These are phyloP conservation scores for Paraphoma chrysanthemicola DNA, from an alignment of 2,329 filamentous ascomycete genomes.

Conservation along the genomic window DNA sequence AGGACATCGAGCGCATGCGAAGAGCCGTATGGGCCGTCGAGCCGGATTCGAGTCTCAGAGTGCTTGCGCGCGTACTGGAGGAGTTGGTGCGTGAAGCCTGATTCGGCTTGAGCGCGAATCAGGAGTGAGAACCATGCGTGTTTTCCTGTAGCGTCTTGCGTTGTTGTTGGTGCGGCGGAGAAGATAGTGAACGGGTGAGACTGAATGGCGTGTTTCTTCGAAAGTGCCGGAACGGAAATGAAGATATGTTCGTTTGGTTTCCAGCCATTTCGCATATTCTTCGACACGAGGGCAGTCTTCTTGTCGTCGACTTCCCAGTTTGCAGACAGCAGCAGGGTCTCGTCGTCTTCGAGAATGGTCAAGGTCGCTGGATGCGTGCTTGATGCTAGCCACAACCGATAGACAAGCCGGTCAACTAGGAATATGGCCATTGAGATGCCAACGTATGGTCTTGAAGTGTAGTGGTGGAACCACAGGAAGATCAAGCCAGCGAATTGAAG, in stretches of 20 bases:
- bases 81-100: constrained; percentile 65
- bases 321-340: constrained; percentile 61
- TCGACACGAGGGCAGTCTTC: constrained; percentile 21
- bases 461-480: constrained; percentile 68
- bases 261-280: constrained; percentile 61
- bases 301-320: constrained; percentile 47
- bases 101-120: constrained; percentile 61
- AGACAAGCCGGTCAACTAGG: constrained; percentile 63
- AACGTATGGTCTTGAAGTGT: constrained; percentile 61
- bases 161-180: constrained; percentile 62
- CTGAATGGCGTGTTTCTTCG: constrained; percentile 61
- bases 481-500: constrained; percentile 63
- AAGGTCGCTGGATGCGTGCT: constrained; percentile 58
- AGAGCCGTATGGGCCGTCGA: constrained; percentile 73
- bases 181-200: constrained; percentile 73
- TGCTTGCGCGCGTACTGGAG: constrained; percentile 59
- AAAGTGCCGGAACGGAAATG: constrained; percentile 64
- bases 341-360: constrained; percentile 61
- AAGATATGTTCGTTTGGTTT: constrained; percentile 69
- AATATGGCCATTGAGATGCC: constrained; percentile 63
- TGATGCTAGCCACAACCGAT: constrained; percentile 62
- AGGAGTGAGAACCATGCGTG: constrained; percentile 65
- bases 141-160: constrained; percentile 20
- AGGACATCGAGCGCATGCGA: constrained; percentile 63
- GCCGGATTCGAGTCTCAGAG: constrained; percentile 54